phyloP scores from a whole-genome alignment of 176 grass and related monocot genomes.

The Poa pratensis region DNA sequence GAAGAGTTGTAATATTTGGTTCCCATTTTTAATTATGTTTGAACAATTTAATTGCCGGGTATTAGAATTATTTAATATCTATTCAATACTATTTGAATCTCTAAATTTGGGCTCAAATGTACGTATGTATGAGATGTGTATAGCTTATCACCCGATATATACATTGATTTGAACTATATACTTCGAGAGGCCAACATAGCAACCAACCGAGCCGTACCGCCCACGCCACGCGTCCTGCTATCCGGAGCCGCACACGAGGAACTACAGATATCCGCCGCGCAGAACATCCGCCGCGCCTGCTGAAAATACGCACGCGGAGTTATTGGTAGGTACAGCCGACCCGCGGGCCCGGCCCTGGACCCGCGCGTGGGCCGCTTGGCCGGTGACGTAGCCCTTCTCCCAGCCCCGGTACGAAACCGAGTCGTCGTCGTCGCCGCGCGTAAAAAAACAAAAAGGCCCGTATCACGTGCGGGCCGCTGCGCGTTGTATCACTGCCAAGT shows the following conservation, averaged over 20 bases:
- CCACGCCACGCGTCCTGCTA: too few relatives aligned
- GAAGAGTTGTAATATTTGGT: too few relatives aligned
- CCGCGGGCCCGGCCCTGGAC: neutral
- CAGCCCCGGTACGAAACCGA: neutral
- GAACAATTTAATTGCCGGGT: too few relatives aligned
- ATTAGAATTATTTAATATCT: too few relatives aligned
- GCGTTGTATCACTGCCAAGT: neutral
- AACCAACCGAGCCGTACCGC: too few relatives aligned
- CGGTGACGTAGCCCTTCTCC: neutral
- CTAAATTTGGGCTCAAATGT: too few relatives aligned
- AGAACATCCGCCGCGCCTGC: neutral
- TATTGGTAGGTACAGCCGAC: constrained; percentile 8
- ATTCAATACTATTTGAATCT: too few relatives aligned
- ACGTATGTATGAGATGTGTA: too few relatives aligned
- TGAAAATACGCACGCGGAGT: neutral
- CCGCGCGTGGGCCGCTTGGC: neutral
- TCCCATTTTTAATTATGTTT: too few relatives aligned
- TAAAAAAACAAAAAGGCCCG: neutral
- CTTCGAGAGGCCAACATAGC: too few relatives aligned
- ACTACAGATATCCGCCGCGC: neutral
- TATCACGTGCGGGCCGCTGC: neutral
- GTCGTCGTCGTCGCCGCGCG: constrained; percentile 28
- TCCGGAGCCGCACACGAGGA: neutral
- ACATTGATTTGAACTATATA: too few relatives aligned
- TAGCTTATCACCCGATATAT: too few relatives aligned